Evolutionary conservation across 2,329 filamentous ascomycete genomes (phyloP), one percentile per base, ranked within the genome.

Genomic region (Leptographium lundbergii): DNA sequence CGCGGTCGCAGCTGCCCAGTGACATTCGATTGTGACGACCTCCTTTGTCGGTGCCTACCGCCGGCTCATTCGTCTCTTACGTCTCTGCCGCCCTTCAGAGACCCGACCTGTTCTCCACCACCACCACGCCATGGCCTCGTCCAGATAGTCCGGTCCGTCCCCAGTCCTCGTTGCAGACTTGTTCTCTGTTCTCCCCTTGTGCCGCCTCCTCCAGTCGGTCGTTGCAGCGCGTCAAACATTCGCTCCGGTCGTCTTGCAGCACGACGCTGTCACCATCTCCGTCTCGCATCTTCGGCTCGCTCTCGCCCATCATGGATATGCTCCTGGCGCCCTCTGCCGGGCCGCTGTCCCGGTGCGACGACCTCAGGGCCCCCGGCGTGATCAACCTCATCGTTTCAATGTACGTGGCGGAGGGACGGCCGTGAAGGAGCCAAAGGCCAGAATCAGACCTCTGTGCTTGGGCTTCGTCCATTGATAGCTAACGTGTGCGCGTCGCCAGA

Each of bases 341-440:
- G 52, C n/a, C 48, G 57, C 69, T 72, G 54, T 60, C 60, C 61
- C 73, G 73, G 60, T 83, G 80, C 69, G 77, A 80, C 63, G 72
- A 72, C 62, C 75, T 82, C 61, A 75, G 77, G 61, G 70, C 77
- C 62, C 77, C 79, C 19, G 77, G 77, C 59, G 77, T 80, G 66
- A 71, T 79, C 60, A 81, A 81, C 66, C 73, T 83, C 63, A 74
- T 77, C 61, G 70, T 82, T 52, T 82, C 80, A 45, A 78, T 82
- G 80, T 82, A 68, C 67, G 74, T 62, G 52, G 9, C 22, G 9
- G 11, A 5, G 42, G 36, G 36, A n/a, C 19, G 42, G 7, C 17
- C 17, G 42, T 9, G 19, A 13, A 42, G 39, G 13, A 42, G 27
- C 4, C 27, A 29, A 29, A 29, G 27, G 27, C 7, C 27, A 29